A percentile compares a stretch with the other conserved stretches of the same genome.
Conservation (phyloP, 2,329 filamentous ascomycete genomes). For the Beauveria pseudobassiana region DNA sequence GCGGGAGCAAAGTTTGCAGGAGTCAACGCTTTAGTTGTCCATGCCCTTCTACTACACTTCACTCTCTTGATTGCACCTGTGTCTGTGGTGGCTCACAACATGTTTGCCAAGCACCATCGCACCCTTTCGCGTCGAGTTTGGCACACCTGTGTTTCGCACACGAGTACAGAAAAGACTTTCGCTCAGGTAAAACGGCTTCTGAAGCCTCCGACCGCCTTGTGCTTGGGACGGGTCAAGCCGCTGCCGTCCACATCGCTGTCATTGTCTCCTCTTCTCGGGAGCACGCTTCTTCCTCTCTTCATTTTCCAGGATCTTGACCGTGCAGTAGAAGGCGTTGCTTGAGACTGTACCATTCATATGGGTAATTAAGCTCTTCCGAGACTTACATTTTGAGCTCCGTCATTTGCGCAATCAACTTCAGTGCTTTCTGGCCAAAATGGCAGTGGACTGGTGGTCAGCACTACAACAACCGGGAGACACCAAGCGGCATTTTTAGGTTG, state of each 20-base stretch:
- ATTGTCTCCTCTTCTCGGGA: conserved; percentile 67
- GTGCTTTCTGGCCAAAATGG: background rate
- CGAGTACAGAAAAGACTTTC: conserved; percentile 55
- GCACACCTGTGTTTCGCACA: conserved; percentile 57
- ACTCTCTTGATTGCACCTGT: no score
- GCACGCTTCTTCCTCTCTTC: conserved; percentile 55
- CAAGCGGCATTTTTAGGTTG: background rate
- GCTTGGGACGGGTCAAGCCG: conserved; percentile 50
- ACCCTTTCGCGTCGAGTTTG: no score
- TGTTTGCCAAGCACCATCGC: no score
- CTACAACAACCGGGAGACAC: background rate
- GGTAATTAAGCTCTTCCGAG: background rate
- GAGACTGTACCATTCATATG: no score
- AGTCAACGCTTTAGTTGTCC: no score
- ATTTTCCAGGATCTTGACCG: no score
- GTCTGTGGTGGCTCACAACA: no score
- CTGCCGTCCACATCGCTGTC: conserved; percentile 68
- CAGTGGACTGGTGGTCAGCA: background rate
- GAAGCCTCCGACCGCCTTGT: conserved; percentile 86
- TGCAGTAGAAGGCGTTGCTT: no score
- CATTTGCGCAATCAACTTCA: no score
- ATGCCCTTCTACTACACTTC: no score
- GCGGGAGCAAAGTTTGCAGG: no score
- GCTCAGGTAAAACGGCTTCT: conserved; percentile 75
- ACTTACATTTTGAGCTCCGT: background rate